These are phyloP conservation scores for Globisporangium barbulae DNA, from an alignment of 352 stramenopile species.

Conservation along the genomic window DNA sequence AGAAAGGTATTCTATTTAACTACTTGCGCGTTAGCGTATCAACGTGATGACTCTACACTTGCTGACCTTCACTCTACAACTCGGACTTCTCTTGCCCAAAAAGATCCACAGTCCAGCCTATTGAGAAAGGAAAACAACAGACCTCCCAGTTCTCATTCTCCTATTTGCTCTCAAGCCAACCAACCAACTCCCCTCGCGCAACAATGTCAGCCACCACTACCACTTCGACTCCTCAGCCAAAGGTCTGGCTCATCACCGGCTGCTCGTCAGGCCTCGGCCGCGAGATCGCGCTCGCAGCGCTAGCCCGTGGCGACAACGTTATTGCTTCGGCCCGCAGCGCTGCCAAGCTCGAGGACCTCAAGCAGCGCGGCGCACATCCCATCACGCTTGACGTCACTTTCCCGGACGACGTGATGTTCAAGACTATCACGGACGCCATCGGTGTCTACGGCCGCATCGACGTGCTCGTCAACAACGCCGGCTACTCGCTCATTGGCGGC, in stretches of 20 bases:
- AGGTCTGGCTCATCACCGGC: constrained; percentile 19
- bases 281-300: constrained; percentile 25
- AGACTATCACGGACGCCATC: constrained; percentile 20
- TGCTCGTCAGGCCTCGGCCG: constrained; percentile 18
- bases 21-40: neutral
- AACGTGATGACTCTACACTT: neutral
- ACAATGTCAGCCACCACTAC: neutral
- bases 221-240: neutral
- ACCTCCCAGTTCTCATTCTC: neutral
- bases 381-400: constrained; percentile 32
- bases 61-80: neutral
- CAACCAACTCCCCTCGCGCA: neutral
- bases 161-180: neutral
- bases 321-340: constrained; percentile 35
- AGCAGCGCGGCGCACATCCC: constrained; percentile 23
- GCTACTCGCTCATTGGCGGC: constrained; percentile 28
- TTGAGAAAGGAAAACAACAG: neutral
- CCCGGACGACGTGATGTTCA: constrained; percentile 21
- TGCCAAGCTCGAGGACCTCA: constrained; percentile 24
- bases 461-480: constrained; percentile 44
- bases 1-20: too few relatives aligned
- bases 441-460: constrained; percentile 25
- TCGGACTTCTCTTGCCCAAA: too few relatives aligned
- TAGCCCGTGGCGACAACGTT: constrained; percentile 29
- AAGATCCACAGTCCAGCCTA: too few relatives aligned